Base-by-base conservation (phyloP, 345 rosid genomes). In the Populus nigra region DNA sequence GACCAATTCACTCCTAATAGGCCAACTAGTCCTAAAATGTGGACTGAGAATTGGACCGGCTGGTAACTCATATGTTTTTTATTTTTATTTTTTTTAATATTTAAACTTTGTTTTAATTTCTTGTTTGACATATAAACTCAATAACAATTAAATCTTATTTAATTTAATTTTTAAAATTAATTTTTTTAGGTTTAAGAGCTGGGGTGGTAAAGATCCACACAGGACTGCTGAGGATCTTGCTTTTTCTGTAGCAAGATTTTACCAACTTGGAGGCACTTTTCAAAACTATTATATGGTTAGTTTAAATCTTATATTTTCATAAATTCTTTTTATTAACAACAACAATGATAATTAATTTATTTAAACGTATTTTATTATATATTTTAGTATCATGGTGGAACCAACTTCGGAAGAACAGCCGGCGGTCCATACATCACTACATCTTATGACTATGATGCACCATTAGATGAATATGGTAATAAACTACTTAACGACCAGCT, bases 31-130 rank as follows among this genome's bases (percentile, higher is more conserved):
- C 94, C 92, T 5, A 89, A 90, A 57, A 84, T 90, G 71, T 91
- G 93, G 93, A 87, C 92, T 15, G 96, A 91, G 76, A 90, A 89
- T 63, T 91, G 90, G 97, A 88, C 90, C 3, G 94, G 94, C 12
- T 92, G 90, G 94, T 90, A n/a, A 38, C 80, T 76, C 36, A 25
- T 15, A 1, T 27, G 22, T 8, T 1, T 20, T 23, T 4, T n/a
- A n/a, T n/a, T n/a, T 47, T n/a, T 45, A 45, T 45, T 45, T 13
- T 50, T 41, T 9, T 27, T 38, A 35, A 20, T 20, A 8, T 49
- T 10, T 39, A 39, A 39, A 6, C 43, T 39, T 39, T 39, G 10
- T 39, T 5, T 33, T 33, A 33, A 39, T 39, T 39, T 6, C 10
- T 39, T 39, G 43, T 13, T 47, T 13, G 10, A 43, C 16, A 9